Evolutionary conservation across 164 flowering plant genomes (phyloP), one percentile per base, ranked within the genome.

Genomic region (Malania oleifera): DNA sequence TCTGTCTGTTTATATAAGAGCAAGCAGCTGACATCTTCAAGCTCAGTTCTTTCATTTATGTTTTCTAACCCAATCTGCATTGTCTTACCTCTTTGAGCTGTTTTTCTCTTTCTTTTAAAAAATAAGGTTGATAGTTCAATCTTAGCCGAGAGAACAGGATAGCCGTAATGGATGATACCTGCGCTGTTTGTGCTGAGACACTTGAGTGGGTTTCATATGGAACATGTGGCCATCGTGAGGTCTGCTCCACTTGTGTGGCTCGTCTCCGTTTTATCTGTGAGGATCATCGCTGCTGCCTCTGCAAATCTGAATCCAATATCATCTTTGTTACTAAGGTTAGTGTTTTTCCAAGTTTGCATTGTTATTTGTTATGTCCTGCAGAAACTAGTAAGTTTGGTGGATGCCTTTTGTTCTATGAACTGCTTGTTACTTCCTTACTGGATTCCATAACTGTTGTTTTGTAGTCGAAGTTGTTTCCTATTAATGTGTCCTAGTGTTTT

Each of bases 141-240:
- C 59, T 53, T n/a, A n/a, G n/a, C 41, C 2, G n/a, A 38, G 14
- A n/a, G 3, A 15, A 29, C 15, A 1, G 13, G 6, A 31, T 3
- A 22, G 40, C 27, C 29, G 52, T 59, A n/a, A 91, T 91, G 98
- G 98, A 92, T 39, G 98, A 92, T 70, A 73, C 77, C 60, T 92
- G 98, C 69, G 98, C 95, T 0, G 98, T 92, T 9, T 92, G 98
- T 58, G 98, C 98, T 1, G 96, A 89, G 23, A 27, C 78, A 50
- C 74, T 92, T 14, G 96, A 89, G 66, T 92, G 96, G 96, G 96
- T 85, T 17, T 95, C 95, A 1, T 92, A 89, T 48, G 98, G 96
- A 0, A 56, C 82, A 0, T 92, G 98, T 31, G 91, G 93, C 19
- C 98, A 89, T 62, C 80, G 83, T 20, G 98, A 92, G 18, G 95